Percentiles rank a stretch among this genome's conserved stretches.
phyloP scores from a whole-genome alignment of 768 basidiomycete genomes.

The Galerina sulciceps region DNA sequence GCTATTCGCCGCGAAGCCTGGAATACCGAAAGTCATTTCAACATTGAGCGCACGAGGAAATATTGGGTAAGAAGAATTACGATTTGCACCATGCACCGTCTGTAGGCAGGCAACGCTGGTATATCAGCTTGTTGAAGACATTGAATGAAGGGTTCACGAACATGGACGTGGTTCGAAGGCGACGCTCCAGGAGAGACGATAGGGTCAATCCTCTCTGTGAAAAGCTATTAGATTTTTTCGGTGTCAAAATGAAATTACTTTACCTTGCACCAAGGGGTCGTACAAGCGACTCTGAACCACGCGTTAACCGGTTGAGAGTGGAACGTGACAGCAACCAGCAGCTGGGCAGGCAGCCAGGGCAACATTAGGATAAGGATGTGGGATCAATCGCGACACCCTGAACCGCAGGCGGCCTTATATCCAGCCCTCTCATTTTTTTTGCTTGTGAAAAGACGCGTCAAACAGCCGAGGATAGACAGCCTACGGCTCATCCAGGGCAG shows the following conservation, averaged over 20 bases:
- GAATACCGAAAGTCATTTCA: not conserved
- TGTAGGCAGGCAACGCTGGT: conserved; percentile 7
- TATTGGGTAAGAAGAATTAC: conserved; percentile 22
- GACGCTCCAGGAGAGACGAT: conserved; percentile 35
- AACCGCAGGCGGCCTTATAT: conserved; percentile 1
- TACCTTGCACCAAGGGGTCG: conserved; percentile 44
- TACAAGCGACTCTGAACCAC: conserved; percentile 48
- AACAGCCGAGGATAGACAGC: not conserved
- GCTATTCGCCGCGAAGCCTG: conserved; percentile 39
- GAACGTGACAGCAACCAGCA: not conserved
- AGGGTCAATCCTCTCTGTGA: conserved; percentile 41
- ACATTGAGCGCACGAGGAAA: not conserved
- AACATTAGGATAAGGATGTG: not conserved
- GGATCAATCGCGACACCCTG: not conserved
- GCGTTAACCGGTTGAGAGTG: conserved; percentile 20
- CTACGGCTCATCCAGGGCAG: conserved; percentile 1
- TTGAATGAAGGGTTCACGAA: conserved; percentile 20
- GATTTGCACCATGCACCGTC: conserved; percentile 43
- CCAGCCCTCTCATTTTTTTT: not conserved
- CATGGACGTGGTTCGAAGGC: conserved; percentile 46
- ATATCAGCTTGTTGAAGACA: not conserved
- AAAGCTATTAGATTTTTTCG: not conserved
- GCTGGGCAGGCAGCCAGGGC: not conserved
- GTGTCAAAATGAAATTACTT: not conserved
- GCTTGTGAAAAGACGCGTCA: not conserved